Conservation (phyloP, 345 rosid species). For the Chamaenerion angustifolium region DNA sequence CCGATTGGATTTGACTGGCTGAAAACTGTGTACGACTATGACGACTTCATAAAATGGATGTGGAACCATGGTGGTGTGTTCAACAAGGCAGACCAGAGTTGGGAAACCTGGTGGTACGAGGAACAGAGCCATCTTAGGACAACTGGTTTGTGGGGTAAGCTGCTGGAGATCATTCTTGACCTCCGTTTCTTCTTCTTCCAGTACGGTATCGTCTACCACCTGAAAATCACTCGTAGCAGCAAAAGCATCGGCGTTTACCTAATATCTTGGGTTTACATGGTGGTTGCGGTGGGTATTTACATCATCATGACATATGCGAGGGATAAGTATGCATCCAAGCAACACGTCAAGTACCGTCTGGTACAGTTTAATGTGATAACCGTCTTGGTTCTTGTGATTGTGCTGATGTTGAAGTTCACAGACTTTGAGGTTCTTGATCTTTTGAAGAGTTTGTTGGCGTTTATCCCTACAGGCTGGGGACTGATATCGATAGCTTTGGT, state of each 20-base stretch:
- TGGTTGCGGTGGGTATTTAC: slow-evolving; percentile 40
- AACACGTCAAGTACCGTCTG: slow-evolving; percentile 65
- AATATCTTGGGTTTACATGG: slow-evolving; percentile 57
- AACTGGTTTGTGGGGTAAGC: slow-evolving; percentile 53
- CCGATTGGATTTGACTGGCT: slow-evolving; percentile 93
- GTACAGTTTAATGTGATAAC: slow-evolving; percentile 43
- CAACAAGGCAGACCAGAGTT: slow-evolving; percentile 56
- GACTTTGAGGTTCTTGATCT: slow-evolving; percentile 33
- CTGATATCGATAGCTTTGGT: slow-evolving; percentile 59
- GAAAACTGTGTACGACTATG: slow-evolving; percentile 77
- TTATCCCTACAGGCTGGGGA: slow-evolving; percentile 92
- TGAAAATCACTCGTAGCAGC: slow-evolving; percentile 22
- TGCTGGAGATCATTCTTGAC: slow-evolving; percentile 64
- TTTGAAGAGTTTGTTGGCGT: slow-evolving; percentile 63
- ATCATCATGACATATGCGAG: slow-evolving; percentile 44
- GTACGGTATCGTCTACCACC: slow-evolving; percentile 70
- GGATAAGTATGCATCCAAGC: slow-evolving; percentile 56
- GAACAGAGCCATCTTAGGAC: slow-evolving; percentile 75
- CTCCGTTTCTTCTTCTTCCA: slow-evolving; percentile 87
- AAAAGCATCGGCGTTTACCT: slow-evolving; percentile 46
- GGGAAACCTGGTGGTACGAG: slow-evolving; percentile 95
- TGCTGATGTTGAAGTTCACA: slow-evolving; percentile 41
- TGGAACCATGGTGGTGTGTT: slow-evolving; percentile 54
- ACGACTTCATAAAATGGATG: slow-evolving; percentile 66
- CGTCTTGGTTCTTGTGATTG: slow-evolving; percentile 29